Base-by-base conservation (phyloP, 2,329 filamentous ascomycete genomes). In the Bipolaris victoriae region DNA sequence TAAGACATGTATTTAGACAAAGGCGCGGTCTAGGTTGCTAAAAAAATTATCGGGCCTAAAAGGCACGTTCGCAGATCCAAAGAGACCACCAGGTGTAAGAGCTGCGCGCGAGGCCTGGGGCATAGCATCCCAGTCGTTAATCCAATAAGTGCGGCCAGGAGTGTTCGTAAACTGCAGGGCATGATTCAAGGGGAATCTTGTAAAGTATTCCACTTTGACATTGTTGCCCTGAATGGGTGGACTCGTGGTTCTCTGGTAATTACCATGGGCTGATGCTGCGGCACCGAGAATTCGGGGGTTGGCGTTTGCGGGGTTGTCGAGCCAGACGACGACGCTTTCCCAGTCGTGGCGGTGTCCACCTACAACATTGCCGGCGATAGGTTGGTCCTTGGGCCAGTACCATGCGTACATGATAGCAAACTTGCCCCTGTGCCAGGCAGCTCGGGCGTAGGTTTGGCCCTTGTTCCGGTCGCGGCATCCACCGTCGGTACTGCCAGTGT, bases 371-470 rank as follows among this genome's bases (percentile, higher is more conserved):
- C 47, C 47, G 15, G 47, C 35, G 35, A 26, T 6, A 18, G 47
- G 47, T 4, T 49, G 47, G 22, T 49, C 47, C 35, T 49, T 49
- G 47, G 47, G 47, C 47, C 47, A 49, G 47, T 49, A 49, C 47
- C 47, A 49, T 18, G 47, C 35, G 22, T 49, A 49, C 47, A 49
- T 49, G 22, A 49, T 49, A 49, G 35, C 47, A 26, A 49, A 49
- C 47, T 40, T 49, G 35, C 47, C 47, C 20, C 16, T 49, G 22
- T 49, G 47, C 47, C 47, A 49, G 22, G 47, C 47, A 39, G 47
- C 47, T 31, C 47, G 47, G 37, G 35, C 47, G 15, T 49, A 49
- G 10, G 47, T 49, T 22, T 49, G 47, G 22, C 47, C 47, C 22
- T 49, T 49, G 35, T 18, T 40, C 26, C 4, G 15, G 33, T 49